phyloP scores from a whole-genome alignment of 2,329 filamentous ascomycete genomes.

The Fusarium odoratissimum region DNA sequence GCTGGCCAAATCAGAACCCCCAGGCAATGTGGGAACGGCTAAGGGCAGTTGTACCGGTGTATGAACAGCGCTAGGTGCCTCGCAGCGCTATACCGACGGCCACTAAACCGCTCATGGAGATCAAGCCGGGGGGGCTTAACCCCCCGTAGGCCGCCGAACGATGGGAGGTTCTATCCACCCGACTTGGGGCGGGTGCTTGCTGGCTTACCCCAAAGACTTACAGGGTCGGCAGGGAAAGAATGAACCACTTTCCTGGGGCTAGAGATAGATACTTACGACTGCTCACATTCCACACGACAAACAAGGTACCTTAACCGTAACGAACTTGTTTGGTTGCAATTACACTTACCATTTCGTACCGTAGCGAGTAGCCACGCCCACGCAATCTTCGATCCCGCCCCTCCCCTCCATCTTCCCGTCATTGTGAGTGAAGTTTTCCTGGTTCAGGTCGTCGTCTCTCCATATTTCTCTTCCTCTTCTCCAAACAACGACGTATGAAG shows the following conservation, averaged over 20 bases:
- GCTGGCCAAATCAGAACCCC: constrained; percentile 25
- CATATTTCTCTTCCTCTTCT: constrained; percentile 37
- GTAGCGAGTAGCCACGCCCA: constrained; percentile 18
- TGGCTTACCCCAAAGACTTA: constrained; percentile 35
- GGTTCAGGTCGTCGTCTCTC: constrained; percentile 29
- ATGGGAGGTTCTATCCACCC: constrained; percentile 19
- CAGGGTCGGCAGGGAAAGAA: background rate
- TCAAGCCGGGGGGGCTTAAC: constrained; percentile 25
- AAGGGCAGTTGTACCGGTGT: constrained; percentile 35
- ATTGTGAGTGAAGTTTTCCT: constrained; percentile 9
- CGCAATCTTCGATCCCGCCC: constrained; percentile 40
- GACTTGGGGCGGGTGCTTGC: constrained; percentile 14
- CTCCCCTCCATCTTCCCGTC: constrained; percentile 28
- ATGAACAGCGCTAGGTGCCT: constrained; percentile 29
- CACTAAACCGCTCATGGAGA: constrained; percentile 34
- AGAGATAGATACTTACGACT: constrained; percentile 19
- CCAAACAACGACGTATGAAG: constrained; percentile 26
- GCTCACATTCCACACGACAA: constrained; percentile 1
- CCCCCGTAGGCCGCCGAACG: constrained; percentile 21
- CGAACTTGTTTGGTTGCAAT: constrained; percentile 15
- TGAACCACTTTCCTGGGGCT: constrained; percentile 28
- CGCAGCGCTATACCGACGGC: constrained; percentile 33
- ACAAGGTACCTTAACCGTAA: constrained; percentile 14
- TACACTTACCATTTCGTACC: constrained; percentile 17
- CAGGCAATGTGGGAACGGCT: constrained; percentile 30